phyloP scores from a whole-genome alignment of 768 basidiomycete genomes.

The Candolleomyces aberdarensis region DNA sequence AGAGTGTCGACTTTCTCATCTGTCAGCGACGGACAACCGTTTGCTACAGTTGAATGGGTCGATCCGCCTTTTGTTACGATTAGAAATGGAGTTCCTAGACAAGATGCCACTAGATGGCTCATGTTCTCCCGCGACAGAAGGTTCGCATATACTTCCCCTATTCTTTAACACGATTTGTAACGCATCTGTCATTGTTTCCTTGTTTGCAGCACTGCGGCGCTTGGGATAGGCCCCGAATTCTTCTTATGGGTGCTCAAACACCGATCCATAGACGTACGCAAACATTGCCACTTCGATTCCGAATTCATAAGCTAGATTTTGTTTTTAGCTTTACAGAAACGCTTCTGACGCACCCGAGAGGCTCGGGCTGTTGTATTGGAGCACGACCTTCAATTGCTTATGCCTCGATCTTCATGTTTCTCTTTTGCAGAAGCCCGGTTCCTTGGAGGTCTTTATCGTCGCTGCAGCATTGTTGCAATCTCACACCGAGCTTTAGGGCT shows the following conservation, averaged over 20 bases:
- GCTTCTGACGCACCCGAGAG: not conserved
- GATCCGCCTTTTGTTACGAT: too few species aligned
- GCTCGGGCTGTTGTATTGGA: not conserved
- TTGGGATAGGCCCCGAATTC: not conserved
- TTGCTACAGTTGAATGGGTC: too few species aligned
- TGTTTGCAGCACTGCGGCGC: not conserved
- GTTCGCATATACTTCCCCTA: too few species aligned
- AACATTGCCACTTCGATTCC: not conserved
- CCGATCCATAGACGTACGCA: not conserved
- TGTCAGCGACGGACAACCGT: too few species aligned
- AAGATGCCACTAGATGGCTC: too few species aligned
- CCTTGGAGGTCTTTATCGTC: not conserved
- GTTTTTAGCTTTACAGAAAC: not conserved
- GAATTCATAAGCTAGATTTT: not conserved
- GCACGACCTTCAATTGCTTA: not conserved
- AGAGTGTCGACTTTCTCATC: too few species aligned
- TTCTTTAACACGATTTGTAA: too few species aligned
- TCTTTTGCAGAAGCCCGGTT: not conserved
- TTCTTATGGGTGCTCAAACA: not conserved
- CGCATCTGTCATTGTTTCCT: too few species aligned
- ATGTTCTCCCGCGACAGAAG: too few species aligned
- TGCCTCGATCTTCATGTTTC: not conserved
- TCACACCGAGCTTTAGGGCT: not conserved
- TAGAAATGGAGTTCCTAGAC: too few species aligned
- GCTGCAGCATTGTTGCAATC: not conserved